phyloP scores from a whole-genome alignment of 1,284 basidiomycete genomes.

The Trichosporon sp. region DNA sequence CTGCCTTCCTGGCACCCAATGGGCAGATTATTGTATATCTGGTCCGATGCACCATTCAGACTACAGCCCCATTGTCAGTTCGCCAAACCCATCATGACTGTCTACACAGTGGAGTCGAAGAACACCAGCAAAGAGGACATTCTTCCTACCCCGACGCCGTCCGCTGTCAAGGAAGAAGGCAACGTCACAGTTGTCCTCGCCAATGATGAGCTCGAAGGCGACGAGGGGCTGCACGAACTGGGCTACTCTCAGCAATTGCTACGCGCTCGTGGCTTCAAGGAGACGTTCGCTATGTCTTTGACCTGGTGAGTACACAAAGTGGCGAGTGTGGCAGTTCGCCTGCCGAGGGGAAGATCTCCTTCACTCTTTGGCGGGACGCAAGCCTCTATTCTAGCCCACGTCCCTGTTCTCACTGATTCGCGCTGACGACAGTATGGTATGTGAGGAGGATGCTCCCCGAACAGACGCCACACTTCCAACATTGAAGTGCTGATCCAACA shows the following conservation, averaged over 20 bases:
- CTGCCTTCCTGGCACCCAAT: no score
- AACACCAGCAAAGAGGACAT: background rate
- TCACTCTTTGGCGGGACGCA: no score
- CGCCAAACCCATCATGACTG: background rate
- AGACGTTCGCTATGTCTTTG: constrained; percentile 9
- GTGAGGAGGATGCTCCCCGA: no score
- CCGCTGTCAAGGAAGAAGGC: constrained; percentile 10
- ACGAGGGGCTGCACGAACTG: constrained; percentile 17
- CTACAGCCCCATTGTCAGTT: background rate
- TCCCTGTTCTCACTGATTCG: no score
- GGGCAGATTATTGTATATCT: background rate
- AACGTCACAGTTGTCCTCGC: constrained; percentile 10
- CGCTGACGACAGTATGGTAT: no score
- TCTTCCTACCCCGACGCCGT: background rate
- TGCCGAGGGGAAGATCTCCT: background rate
- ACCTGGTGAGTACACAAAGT: constrained; percentile 2
- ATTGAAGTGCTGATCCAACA: no score
- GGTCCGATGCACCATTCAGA: background rate
- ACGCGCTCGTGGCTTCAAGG: constrained; percentile 12
- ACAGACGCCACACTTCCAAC: no score
- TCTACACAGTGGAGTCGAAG: background rate
- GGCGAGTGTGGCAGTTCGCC: background rate
- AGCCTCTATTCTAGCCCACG: no score
- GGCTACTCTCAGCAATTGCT: constrained; percentile 17
- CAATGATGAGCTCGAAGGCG: constrained; percentile 7